Conservation (phyloP, 2,329 filamentous ascomycete genomes). For the Aspergillus costaricaensis region DNA sequence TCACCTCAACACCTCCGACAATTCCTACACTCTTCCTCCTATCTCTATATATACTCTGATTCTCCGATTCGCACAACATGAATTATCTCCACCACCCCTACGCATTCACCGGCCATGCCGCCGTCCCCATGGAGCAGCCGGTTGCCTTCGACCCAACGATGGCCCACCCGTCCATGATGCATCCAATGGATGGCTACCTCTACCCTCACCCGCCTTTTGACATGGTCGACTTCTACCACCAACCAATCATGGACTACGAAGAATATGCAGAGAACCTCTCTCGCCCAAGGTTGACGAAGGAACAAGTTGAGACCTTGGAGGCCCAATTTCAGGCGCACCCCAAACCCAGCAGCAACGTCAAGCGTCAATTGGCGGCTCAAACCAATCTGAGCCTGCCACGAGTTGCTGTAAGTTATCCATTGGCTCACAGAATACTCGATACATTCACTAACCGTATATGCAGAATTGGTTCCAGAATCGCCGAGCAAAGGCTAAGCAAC, state of each 20-base stretch:
- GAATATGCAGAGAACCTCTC: conserved; percentile 52
- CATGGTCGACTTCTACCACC: conserved; percentile 45
- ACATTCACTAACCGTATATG: conserved; percentile 14
- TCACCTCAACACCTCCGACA: conserved; percentile 3
- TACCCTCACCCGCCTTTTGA: conserved; percentile 44
- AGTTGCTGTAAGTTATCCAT: conserved; percentile 48
- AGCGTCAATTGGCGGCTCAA: conserved; percentile 51
- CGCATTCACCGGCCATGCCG: conserved; percentile 36
- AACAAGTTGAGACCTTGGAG: conserved; percentile 54
- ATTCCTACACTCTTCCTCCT: conserved; percentile 9
- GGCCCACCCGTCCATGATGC: conserved; percentile 41
- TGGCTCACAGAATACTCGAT: conserved; percentile 1
- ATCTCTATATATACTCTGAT: conserved; percentile 4
- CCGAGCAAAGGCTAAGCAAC: conserved; percentile 55
- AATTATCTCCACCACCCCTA: conserved; percentile 44
- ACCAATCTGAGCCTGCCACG: conserved; percentile 52
- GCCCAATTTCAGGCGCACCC: conserved; percentile 53
- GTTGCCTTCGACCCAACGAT: conserved; percentile 40
- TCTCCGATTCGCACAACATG: conserved; percentile 30
- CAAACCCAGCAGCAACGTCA: conserved; percentile 53
- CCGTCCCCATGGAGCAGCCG: conserved; percentile 41
- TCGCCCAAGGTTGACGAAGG: conserved; percentile 53
- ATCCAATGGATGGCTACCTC: conserved; percentile 42
- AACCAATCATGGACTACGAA: conserved; percentile 48
- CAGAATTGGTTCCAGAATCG: conserved; percentile 58